Base-by-base conservation (phyloP, 2,329 filamentous ascomycete species). In the Lizonia empirigonia region DNA sequence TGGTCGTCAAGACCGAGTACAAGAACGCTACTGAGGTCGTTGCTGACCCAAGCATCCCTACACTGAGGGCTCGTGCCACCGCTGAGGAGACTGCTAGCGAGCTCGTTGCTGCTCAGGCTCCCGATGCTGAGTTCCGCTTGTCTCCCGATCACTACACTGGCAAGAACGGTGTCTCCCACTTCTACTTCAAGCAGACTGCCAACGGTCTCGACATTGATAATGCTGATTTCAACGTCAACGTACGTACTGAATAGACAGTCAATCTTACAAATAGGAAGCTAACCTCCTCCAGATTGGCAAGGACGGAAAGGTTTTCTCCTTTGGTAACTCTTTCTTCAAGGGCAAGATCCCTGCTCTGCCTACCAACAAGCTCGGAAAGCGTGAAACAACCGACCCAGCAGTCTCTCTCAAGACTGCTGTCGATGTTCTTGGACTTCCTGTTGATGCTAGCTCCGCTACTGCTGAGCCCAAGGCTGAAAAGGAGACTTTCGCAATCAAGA, bases 171-270 rank as follows among this genome's bases (percentile, higher is more conserved):
- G 73, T 85, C 50, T 74, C 74, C 1, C 82, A 85, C 60, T 80
- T 83, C 54, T 76, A 83, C 65, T 82, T 85, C 62, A 81, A 80
- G 68, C 82, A 85, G 70, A 84, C 81, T 0, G 70, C 74, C 6
- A 79, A 84, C 46, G 82, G 79, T 0, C 65, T 84, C 26, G 82
- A 84, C 54, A 78, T 85, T 53, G 82, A 84, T 59, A 85, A 85
- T 60, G 80, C 79, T 1, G 79, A 82, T 59, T 82, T 83, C 62
- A 83, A 83, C 44, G 80, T 85, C 38, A 85, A 85, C 55, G 80
- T 84, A 59, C 72, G 80, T 73, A 10, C 29, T 27, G 15, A 6
- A 1, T n/a, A 1, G 4, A 4, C 2, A 2, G 3, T 6, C 5
- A 7, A n/a, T 15, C 8, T 8, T 20, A 15, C 9, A 6, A n/a